A percentile compares a stretch with the other conserved stretches of the same genome.
Conservation (phyloP, 2,329 filamentous ascomycete species). For the Elsinoe fawcettii region DNA sequence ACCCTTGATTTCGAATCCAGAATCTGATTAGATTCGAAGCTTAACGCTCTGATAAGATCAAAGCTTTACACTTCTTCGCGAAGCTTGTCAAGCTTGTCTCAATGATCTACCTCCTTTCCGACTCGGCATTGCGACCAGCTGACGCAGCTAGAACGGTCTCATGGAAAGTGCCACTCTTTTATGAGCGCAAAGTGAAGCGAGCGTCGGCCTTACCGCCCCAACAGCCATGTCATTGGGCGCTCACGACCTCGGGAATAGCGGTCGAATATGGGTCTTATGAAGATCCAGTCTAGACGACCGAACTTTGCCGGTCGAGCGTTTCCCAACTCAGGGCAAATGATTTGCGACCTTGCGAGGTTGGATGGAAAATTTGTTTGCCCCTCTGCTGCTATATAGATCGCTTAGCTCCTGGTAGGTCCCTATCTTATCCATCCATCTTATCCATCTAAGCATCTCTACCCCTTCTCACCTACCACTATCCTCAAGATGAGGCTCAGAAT, state of each 20-base stretch:
- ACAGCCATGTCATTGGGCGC: background rate
- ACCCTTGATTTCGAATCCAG: background rate
- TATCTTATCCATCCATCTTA: conserved; percentile 13
- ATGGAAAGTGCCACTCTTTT: too few relatives aligned
- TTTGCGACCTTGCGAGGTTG: background rate
- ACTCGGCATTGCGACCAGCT: conserved; percentile 1
- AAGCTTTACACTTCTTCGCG: conserved; percentile 1
- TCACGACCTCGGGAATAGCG: background rate
- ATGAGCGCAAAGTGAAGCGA: background rate
- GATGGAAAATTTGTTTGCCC: background rate
- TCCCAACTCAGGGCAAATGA: background rate
- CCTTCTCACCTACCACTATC: background rate
- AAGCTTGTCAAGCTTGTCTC: conserved; percentile 4
- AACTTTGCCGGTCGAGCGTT: background rate
- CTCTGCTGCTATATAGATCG: background rate
- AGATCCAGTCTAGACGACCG: background rate
- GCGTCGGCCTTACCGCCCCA: background rate
- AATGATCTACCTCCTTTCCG: background rate
- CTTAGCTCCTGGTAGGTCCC: background rate
- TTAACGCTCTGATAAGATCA: conserved; percentile 6
- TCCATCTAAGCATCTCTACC: background rate
- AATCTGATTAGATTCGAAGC: conserved; percentile 10
- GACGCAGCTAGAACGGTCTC: conserved; percentile 3
- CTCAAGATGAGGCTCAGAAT: conserved; percentile 16
- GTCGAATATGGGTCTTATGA: background rate